These are phyloP conservation scores for Bipolaris oryzae DNA, from an alignment of 2,329 filamentous ascomycete genomes.

Conservation along the genomic window DNA sequence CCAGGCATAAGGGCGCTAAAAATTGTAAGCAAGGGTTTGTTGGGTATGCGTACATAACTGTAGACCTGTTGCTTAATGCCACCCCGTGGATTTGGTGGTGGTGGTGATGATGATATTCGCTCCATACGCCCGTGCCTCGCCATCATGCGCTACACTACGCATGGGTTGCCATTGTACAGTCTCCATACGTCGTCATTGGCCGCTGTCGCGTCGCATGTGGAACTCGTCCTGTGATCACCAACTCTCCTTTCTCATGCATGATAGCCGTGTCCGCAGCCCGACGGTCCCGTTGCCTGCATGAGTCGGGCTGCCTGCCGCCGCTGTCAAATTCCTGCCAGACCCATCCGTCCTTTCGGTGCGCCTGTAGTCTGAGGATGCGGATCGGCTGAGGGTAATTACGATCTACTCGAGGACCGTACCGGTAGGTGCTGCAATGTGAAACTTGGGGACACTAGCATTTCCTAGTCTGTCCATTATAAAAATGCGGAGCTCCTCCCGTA, in stretches of 20 bases:
- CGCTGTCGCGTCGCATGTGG: neutral
- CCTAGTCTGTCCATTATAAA: neutral
- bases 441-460: constrained; percentile 5
- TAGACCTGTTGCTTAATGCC: neutral
- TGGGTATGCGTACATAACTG: neutral
- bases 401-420: constrained; percentile 3
- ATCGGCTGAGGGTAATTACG: neutral
- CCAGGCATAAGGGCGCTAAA: neutral
- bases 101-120: neutral
- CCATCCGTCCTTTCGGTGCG: neutral
- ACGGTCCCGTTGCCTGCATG: neutral
- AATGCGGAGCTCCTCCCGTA: constrained; percentile 8
- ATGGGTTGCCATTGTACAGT: neutral
- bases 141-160: neutral
- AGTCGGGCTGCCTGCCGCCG: neutral
- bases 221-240: neutral
- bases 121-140: neutral
- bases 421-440: neutral
- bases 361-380: neutral
- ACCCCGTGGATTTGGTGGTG: neutral
- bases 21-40: neutral
- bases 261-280: neutral
- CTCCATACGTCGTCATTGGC: neutral
- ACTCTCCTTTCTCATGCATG: neutral
- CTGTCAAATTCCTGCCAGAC: constrained; percentile 1